Evolutionary conservation across 345 rosid genomes (phyloP), one percentile per base, ranked within the genome.

Genomic region (Rubroshorea leprosula): DNA sequence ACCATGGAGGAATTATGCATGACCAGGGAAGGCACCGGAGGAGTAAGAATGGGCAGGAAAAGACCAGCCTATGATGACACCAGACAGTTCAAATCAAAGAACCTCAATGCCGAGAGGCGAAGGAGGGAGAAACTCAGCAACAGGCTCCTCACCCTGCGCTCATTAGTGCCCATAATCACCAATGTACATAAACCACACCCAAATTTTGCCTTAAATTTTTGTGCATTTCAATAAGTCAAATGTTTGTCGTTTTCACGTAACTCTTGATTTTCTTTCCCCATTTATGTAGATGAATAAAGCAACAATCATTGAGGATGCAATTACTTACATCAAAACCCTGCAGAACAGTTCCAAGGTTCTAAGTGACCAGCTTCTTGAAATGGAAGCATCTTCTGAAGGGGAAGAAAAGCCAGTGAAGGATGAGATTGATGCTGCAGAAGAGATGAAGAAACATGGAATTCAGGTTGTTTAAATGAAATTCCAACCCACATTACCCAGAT

Each of bases 151-250:
- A 57, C 81, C 11, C 70, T 93, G 15, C 88, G 99, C n/a, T 76
- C 97, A 23, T 19, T 68, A 23, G 97, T 93, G 62, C 97, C 99
- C 4, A 79, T 67, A 18, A 86, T 93, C 82, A 93, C 97, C 44
- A 93, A 89, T 65, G 97, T 66, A 74, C n/a, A n/a, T n/a, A n/a
- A 65, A 1, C 56, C 47, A 43, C 6, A n/a, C n/a, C n/a, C n/a
- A 24, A 51, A 60, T 52, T 1, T 60, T 67, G n/a, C n/a, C n/a
- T n/a, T n/a, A n/a, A n/a, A n/a, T n/a, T n/a, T n/a, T n/a, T n/a
- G n/a, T n/a, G n/a, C n/a, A n/a, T n/a, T n/a, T n/a, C n/a, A n/a
- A n/a, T n/a, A n/a, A n/a, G n/a, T n/a, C n/a, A n/a, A n/a, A n/a
- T n/a, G n/a, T n/a, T n/a, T n/a, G n/a, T n/a, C n/a, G n/a, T n/a